Base-by-base conservation (phyloP, 768 basidiomycete species). In the Lactarius evosmus region DNA sequence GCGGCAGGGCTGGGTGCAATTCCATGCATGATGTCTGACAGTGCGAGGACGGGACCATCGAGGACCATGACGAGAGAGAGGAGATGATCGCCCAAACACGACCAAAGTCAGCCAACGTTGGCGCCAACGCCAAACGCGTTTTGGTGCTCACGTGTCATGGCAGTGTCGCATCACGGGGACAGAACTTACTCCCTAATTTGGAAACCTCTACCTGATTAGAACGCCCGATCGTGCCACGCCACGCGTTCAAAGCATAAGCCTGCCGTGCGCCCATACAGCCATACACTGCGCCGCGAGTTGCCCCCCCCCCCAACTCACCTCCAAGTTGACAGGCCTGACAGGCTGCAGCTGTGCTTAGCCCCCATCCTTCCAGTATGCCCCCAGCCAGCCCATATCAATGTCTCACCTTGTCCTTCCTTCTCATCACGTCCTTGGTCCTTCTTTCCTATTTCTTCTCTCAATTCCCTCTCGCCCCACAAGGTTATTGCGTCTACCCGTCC, bases 371-470 rank as follows among this genome's bases (percentile, higher is more conserved):
- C 55, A 52, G n/a, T 49, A 74, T 74, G 73, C 50, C 68, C 14
- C 64, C 68, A 44, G 67, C 73, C 36, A 68, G 67, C 34, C 64
- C 72, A 54, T 69, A 73, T 66, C 74, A 74, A 30, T 75, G 74
- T 71, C 70, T 86, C 60, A 80, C 83, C 0, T 76, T 84, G 33
- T 77, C 82, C 2, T 78, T 91, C 34, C 76, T 90, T 61, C 71
- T 86, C 16, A 70, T 89, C 6, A 85, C 86, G 0, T 83, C 87
- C 17, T 72, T 88, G 30, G 76, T 89, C 51, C 76, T 89, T 56
- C 76, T 80, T 4, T 75, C 80, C 3, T 90, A 88, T 72, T 75
- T 90, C 69, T 75, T 89, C 66, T 80, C 86, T 8, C 79, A 82
- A 0, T 91, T 91, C 70, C 89, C 89, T 2, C 76, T 78, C 59